Evolutionary conservation across 108 stramenopile species (phyloP).

Genomic region (Parietichytrium sp.): DNA sequence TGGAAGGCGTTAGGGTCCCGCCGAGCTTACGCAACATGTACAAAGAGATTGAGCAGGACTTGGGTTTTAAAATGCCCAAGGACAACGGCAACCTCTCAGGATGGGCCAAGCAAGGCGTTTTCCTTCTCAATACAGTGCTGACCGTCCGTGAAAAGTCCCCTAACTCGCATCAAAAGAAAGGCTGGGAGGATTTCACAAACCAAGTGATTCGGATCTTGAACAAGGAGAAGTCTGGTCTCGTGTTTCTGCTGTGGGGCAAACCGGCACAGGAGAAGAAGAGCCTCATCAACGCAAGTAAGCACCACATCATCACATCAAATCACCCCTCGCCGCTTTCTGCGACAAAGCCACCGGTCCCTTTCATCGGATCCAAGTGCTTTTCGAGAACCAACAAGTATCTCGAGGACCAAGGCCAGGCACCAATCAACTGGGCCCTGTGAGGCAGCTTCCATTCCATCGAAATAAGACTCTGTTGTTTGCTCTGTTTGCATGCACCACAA

Average conservation of each 20-base stretch:
- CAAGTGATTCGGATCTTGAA: conserved; percentile 73
- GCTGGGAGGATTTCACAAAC: conserved; percentile 97
- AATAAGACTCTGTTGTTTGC: no score
- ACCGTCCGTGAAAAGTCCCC: conserved; percentile 82
- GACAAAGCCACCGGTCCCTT: conserved; percentile 80
- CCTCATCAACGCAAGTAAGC: not conserved
- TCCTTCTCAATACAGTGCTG: conserved; percentile 89
- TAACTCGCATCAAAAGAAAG: conserved; percentile 81
- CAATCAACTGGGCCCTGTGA: conserved; percentile 94
- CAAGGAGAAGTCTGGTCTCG: conserved; percentile 67
- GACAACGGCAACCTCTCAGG: conserved; percentile 73
- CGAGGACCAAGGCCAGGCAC: conserved; percentile 61
- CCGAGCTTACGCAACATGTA: conserved; percentile 90
- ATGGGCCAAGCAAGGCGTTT: conserved; percentile 91
- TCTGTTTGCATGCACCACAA: no score
- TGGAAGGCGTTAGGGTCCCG: conserved; percentile 70
- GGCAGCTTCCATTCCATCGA: no score
- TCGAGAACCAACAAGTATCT: conserved; percentile 80
- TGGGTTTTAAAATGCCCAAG: conserved; percentile 44
- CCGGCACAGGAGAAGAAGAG: conserved; percentile 74
- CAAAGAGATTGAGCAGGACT: conserved; percentile 67
- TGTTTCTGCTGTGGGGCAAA: conserved; percentile 96
- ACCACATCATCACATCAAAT: conserved; percentile 55
- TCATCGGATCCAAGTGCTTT: conserved; percentile 86
- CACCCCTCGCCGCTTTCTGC: conserved; percentile 58